phyloP scores from a whole-genome alignment of 176 grass and related monocot species.

The Dactylis glomerata region DNA sequence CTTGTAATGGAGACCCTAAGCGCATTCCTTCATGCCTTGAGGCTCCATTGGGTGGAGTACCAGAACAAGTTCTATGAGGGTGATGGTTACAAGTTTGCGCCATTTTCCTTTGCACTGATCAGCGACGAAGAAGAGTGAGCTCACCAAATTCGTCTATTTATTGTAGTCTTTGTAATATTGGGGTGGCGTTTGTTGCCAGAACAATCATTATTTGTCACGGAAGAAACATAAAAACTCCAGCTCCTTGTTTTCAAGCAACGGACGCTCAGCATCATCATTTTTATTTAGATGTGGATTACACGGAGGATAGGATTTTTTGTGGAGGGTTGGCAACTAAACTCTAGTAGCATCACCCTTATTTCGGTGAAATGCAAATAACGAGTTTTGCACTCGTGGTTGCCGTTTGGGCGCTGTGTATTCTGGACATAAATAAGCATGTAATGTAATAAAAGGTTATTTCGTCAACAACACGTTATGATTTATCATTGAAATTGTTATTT shows the following conservation, averaged over 20 bases:
- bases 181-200: slow-evolving; percentile 27
- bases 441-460: slow-evolving; percentile 34
- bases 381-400: slow-evolving; percentile 29
- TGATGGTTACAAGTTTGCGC: slow-evolving; percentile 93
- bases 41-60: slow-evolving; percentile 99
- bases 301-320: slow-evolving; percentile 2
- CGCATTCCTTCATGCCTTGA: slow-evolving; percentile 90
- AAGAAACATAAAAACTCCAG: slow-evolving; percentile 39
- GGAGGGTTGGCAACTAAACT: slow-evolving; percentile 26
- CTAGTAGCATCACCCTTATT: slow-evolving; percentile 35
- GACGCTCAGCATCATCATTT: slow-evolving; percentile 24
- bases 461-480: not conserved
- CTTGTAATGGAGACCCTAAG: slow-evolving; percentile 98
- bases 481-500: not conserved
- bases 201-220: slow-evolving; percentile 40
- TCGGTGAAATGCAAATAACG: slow-evolving; percentile 35
- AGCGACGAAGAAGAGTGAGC: slow-evolving; percentile 68
- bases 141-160: slow-evolving; percentile 18
- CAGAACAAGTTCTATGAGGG: slow-evolving; percentile 99
- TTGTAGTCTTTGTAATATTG: slow-evolving; percentile 36
- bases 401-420: slow-evolving; percentile 22
- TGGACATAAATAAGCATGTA: slow-evolving; percentile 64
- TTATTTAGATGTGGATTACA: slow-evolving; percentile 33
- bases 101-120: slow-evolving; percentile 71
- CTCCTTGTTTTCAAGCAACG: slow-evolving; percentile 17